These are phyloP conservation scores for Pythium insidiosum DNA, from an alignment of 352 stramenopile species.

Conservation along the genomic window DNA sequence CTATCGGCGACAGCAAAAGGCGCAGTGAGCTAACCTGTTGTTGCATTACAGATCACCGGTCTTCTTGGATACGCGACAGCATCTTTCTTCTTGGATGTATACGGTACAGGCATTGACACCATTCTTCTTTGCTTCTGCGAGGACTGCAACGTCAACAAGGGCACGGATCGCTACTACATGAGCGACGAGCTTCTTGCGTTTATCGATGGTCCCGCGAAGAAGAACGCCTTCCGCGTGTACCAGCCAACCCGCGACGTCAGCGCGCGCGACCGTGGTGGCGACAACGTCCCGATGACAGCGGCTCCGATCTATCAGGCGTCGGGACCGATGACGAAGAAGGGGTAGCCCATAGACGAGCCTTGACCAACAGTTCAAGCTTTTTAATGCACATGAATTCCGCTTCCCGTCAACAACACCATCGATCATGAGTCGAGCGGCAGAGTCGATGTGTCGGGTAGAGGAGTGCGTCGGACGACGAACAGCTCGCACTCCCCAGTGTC, in stretches of 20 bases:
- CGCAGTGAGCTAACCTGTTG: background rate
- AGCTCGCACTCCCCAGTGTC: constrained; percentile 64
- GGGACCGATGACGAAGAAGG: constrained; percentile 12
- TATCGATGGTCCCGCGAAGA: constrained; percentile 70
- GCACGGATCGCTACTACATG: constrained; percentile 76
- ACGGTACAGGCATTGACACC: constrained; percentile 78
- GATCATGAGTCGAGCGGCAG: too few relatives aligned
- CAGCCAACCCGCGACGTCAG: constrained; percentile 22
- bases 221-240: constrained; percentile 61
- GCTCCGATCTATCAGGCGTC: constrained; percentile 12
- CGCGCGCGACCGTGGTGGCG: constrained; percentile 8
- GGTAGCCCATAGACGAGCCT: too few relatives aligned
- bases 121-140: constrained; percentile 85
- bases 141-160: constrained; percentile 78
- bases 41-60: constrained; percentile 30
- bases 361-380: too few relatives aligned
- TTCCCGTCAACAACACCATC: too few relatives aligned
- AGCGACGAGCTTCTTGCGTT: constrained; percentile 75
- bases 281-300: constrained; percentile 6
- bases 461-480: constrained; percentile 26
- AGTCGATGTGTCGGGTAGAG: background rate
- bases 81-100: constrained; percentile 78
- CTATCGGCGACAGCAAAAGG: background rate
- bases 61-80: constrained; percentile 61
- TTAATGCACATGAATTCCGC: too few relatives aligned